These are phyloP conservation scores for Begonia masoniana DNA, from an alignment of 306 rosid species.

Conservation along the genomic window DNA sequence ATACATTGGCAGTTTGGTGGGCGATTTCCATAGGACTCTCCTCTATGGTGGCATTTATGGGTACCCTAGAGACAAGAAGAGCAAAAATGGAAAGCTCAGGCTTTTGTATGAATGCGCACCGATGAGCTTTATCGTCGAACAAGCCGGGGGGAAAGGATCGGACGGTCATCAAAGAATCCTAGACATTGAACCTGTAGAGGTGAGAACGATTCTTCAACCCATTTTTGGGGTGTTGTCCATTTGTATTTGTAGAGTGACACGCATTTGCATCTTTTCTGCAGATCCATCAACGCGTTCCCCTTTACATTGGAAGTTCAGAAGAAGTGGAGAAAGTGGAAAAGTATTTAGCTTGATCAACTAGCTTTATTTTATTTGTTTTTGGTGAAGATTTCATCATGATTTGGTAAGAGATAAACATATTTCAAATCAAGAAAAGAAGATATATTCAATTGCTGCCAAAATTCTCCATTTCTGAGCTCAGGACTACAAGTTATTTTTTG, in stretches of 20 bases:
- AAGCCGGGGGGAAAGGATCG: slow-evolving; percentile 97
- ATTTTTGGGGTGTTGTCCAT: not conserved
- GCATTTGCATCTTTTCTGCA: slow-evolving; percentile 11
- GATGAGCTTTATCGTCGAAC: slow-evolving; percentile 94
- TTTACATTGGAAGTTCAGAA: slow-evolving; percentile 76
- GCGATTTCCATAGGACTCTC: slow-evolving; percentile 83
- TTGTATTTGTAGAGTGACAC: too few species aligned
- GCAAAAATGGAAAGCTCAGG: slow-evolving; percentile 97
- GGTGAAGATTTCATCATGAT: too few species aligned
- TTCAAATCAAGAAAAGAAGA: too few species aligned
- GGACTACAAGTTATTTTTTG: too few species aligned
- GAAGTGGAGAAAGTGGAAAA: slow-evolving; percentile 93
- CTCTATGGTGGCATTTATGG: slow-evolving; percentile 96
- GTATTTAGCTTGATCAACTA: slow-evolving; percentile 44
- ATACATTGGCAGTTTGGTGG: slow-evolving; percentile 91
- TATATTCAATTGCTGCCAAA: too few species aligned
- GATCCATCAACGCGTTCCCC: slow-evolving; percentile 95
- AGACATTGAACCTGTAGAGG: slow-evolving; percentile 76
- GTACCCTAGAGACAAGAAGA: slow-evolving; percentile 86
- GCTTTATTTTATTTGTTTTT: too few species aligned
- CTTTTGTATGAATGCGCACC: slow-evolving; percentile 95
- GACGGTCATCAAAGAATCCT: slow-evolving; percentile 81
- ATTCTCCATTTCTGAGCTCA: too few species aligned
- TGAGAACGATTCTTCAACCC: slow-evolving; percentile 15
- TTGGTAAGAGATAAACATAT: too few species aligned